Conservation (phyloP, 2,329 filamentous ascomycete genomes). For the Xylariaceae sp. region DNA sequence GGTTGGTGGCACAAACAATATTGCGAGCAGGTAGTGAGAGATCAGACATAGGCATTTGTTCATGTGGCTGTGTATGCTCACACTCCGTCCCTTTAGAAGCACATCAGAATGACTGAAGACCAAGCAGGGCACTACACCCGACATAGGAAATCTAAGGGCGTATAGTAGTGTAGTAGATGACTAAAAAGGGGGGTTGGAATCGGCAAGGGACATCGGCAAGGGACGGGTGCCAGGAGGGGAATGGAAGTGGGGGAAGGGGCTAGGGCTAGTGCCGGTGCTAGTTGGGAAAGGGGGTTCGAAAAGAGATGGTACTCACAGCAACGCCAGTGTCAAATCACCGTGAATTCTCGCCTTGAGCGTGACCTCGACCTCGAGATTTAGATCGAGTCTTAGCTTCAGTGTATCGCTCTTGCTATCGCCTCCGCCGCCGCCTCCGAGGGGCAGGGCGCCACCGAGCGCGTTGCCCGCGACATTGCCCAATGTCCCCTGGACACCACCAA, state of each 20-base stretch:
- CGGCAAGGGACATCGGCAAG: too few species aligned
- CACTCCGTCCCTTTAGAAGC: slow-evolving; percentile 22
- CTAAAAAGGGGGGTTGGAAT: too few species aligned
- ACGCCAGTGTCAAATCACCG: slow-evolving; percentile 72
- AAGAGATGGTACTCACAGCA: slow-evolving; percentile 45
- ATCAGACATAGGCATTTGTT: neutral
- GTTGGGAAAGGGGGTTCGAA: neutral
- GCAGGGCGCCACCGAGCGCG: slow-evolving; percentile 21
- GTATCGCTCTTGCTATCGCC: slow-evolving; percentile 50
- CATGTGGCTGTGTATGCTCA: slow-evolving; percentile 10
- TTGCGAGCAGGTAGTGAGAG: slow-evolving; percentile 1
- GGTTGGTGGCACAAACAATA: neutral
- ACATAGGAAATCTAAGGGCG: neutral
- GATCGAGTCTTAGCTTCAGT: slow-evolving; percentile 66
- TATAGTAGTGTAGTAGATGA: slow-evolving; percentile 2
- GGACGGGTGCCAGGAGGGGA: too few species aligned
- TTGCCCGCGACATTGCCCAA: slow-evolving; percentile 25
- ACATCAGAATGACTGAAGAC: slow-evolving; percentile 13
- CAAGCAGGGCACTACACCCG: neutral
- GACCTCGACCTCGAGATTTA: slow-evolving; percentile 80
- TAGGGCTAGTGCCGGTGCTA: neutral
- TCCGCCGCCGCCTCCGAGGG: slow-evolving; percentile 33
- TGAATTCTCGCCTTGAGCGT: slow-evolving; percentile 82
- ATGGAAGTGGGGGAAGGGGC: too few species aligned
- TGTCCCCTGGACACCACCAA: slow-evolving; percentile 24